A percentile compares a stretch with the other conserved stretches of the same genome.
Evolutionary conservation across 1,284 basidiomycete genomes (phyloP).

Genomic region (Malassezia caprae): DNA sequence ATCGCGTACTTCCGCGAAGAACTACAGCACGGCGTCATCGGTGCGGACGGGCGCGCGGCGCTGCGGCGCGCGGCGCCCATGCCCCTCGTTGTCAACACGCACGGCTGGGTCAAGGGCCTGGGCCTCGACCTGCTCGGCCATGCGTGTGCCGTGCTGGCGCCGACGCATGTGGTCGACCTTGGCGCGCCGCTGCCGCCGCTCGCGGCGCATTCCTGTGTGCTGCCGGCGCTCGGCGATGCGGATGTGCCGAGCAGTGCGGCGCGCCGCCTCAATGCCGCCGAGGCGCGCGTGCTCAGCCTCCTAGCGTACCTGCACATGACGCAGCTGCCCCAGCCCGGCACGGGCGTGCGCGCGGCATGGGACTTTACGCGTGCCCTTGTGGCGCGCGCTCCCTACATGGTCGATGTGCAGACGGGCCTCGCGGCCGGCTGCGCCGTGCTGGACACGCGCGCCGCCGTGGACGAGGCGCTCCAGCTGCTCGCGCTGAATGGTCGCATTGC

Average conservation of each 20-base stretch:
- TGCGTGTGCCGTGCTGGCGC: slow-evolving; percentile 61
- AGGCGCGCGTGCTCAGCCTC: slow-evolving; percentile 23
- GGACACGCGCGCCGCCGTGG: slow-evolving; percentile 24
- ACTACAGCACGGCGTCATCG: slow-evolving; percentile 10
- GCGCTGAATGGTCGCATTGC: slow-evolving; percentile 75
- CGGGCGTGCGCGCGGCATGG: slow-evolving; percentile 53
- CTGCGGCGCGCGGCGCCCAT: slow-evolving; percentile 14
- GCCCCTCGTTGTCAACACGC: slow-evolving; percentile 85
- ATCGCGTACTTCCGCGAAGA: slow-evolving; percentile 55
- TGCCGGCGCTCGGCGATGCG: slow-evolving; percentile 1
- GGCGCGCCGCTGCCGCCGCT: slow-evolving; percentile 13
- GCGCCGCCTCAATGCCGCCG: slow-evolving; percentile 23
- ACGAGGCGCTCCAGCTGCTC: slow-evolving; percentile 41
- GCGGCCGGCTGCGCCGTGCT: slow-evolving; percentile 54
- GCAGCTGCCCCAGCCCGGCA: slow-evolving; percentile 5
- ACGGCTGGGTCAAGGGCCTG: slow-evolving; percentile 92
- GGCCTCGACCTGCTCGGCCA: slow-evolving; percentile 67
- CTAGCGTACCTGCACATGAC: slow-evolving; percentile 34
- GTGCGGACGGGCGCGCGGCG: background rate
- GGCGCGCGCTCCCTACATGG: slow-evolving; percentile 21
- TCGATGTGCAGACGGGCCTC: slow-evolving; percentile 56
- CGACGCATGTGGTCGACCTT: slow-evolving; percentile 59
- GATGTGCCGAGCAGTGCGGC: slow-evolving; percentile 13
- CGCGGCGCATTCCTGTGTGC: background rate
- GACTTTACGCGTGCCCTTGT: slow-evolving; percentile 61